Conservation (phyloP, 139 green algal genomes). For the Dunaliella primolecta region DNA sequence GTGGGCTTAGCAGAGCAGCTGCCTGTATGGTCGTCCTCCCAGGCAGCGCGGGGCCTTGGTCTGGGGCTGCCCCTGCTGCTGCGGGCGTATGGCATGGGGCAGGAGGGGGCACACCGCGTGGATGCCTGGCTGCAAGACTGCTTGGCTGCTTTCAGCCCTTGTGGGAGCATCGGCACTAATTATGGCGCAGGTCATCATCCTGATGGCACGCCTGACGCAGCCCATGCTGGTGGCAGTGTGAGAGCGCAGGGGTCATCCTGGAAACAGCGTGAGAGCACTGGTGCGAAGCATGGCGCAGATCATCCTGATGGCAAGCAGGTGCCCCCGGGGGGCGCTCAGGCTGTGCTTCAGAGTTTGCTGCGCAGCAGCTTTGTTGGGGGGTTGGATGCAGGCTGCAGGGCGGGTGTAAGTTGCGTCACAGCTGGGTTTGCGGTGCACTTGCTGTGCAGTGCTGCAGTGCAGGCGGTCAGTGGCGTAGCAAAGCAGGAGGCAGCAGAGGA, state of each 20-base stretch:
- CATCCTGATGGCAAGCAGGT: neutral
- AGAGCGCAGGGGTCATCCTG: neutral
- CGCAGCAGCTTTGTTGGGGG: too few relatives aligned
- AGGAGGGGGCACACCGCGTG: neutral
- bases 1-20: neutral
- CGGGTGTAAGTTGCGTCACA: neutral
- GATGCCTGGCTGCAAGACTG: neutral
- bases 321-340: too few relatives aligned
- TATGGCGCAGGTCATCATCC: neutral
- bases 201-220: neutral
- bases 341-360: too few relatives aligned
- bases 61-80: neutral
- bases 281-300: neutral
- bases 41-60: neutral
- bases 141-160: neutral
- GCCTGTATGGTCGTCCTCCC: neutral
- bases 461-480: too few relatives aligned
- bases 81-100: neutral
- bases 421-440: neutral
- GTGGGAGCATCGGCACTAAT: neutral
- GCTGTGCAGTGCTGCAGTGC: neutral
- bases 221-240: neutral
- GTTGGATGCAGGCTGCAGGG: too few relatives aligned
- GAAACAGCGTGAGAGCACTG: neutral
- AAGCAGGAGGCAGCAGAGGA: neutral